Base-by-base conservation (phyloP, 345 rosid genomes). In the Conringia planisiliqua region DNA sequence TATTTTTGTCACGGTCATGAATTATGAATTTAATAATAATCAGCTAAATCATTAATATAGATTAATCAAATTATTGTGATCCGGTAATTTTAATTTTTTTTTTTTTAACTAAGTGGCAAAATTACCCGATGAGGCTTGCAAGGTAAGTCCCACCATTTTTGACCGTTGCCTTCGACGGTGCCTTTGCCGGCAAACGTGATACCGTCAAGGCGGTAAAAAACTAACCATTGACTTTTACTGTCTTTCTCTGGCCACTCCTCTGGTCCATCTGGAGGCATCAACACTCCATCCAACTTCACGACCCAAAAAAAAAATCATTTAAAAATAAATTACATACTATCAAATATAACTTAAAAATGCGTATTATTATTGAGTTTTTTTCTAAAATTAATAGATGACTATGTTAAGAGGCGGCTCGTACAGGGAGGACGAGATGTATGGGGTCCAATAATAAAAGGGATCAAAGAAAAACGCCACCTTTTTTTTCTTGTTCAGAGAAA, bases 111-210 rank as follows among this genome's bases (percentile, higher is more conserved):
- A 14, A n/a, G 16, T 40, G 16, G n/a, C 20, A 20, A 42, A 29
- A 29, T 55, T 90, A 95, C 99, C 89, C 96, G 76, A 80, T 92
- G 98, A 17, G 99, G 99, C 70, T 95, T 95, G 89, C 99, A 92
- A 64, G 99, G 99, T 48, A 95, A 86, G 38, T 95, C 96, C 99
- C 99, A 95, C 99, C 99, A 95, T 56, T 89, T 82, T 80, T 85
- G 91, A 52, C 98, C 99, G 59, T 95, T 95, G 47, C 99, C 99
- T 86, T 95, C 97, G 26, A 95, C 82, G 71, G 92, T 87, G 40
- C 99, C 98, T 50, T 73, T 78, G 6, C 98, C 99, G 0, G 89
- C 78, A 77, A 95, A 81, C 20, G 85, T 89, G 82, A 95, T 63
- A 29, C 80, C 71, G 10, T 89, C 73, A 2, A 95, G 89, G 58